Evolutionary conservation across 2,329 filamentous ascomycete genomes (phyloP), one percentile per base, ranked within the genome.

Genomic region (Aspergillus ibericus): DNA sequence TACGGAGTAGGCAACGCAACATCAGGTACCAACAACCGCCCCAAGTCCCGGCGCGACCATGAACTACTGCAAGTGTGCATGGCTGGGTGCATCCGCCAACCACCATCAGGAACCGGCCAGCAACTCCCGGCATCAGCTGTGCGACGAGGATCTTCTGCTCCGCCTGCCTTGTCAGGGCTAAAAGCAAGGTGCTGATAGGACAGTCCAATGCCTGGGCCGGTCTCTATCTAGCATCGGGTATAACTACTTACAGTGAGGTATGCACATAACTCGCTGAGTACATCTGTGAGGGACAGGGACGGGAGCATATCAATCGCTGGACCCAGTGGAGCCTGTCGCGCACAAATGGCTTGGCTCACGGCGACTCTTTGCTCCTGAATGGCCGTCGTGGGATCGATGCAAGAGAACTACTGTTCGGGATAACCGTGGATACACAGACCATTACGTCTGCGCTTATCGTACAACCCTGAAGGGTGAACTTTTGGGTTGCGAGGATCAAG

Each of bases 21-120:
- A n/a, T n/a, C n/a, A n/a, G n/a, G n/a, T 10, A 47, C 42, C 42
- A 25, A 47, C 42, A 47, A 25, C 2, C 42, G 18, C 35, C 53
- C 56, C 20, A 55, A 59, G 59, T 50, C 54, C 57, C 35, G 57
- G 42, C 53, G 51, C 34, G 10, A 40, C 35, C 40, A 44, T 36
- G 34, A 62, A 56, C 61, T 65, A 62, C 63, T 65, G 63, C 61
- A 60, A 60, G 63, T 65, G 57, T 62, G 60, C 57, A 57, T 59
- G 50, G 46, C 51, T 62, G 54, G 60, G 56, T 59, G 60, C 60
- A 59, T 48, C 51, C 50, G 15, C 59, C 59, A 61, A 61, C 59
- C 59, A 47, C 34, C 53, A 44, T 25, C 47, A 55, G 53, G 52
- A 55, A 56, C 58, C 58, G 34, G n/a, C 49, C 54, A 42, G 38